Base-by-base conservation (phyloP, 495 filamentous ascomycete species). In the Sordaria brevicollis region DNA sequence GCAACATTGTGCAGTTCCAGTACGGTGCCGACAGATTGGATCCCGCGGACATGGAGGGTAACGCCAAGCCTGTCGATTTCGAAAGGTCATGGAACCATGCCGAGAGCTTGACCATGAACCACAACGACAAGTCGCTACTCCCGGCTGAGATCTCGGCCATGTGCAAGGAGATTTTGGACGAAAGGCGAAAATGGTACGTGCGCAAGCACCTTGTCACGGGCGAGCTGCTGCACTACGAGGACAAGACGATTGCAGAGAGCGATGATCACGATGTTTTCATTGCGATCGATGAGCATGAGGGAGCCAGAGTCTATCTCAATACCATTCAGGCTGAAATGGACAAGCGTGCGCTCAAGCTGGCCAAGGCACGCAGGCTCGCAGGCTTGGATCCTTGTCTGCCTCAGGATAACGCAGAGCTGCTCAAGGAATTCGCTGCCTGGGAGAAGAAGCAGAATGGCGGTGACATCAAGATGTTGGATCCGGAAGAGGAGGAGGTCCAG, bases 11-110 rank as follows among this genome's bases (percentile, higher is more conserved):
- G 3, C 96, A 99, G 78, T 98, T 98, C 80, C 92, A 96, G 78
- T 99, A 94, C 72, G 95, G 95, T 76, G 95, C 95, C 43, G 95
- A 99, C 76, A 91, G 92, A 70, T 83, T 99, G 65, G 95, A 99
- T 81, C 95, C 95, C 15, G 90, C 96, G 49, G 93, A 97, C 77
- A 98, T 99, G 95, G 95, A 99, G 79, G 95, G 93, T 65, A 90
- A 90, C 68, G 95, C 93, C 35, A 91, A 91, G 74, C 95, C 95
- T 17, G 95, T 99, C 49, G 86, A 97, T 75, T 97, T 98, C 75
- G 91, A 94, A 38, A 87, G 96, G 49, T 96, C 95, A 0, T 98
- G 92, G 84, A 91, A 87, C 36, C 94, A 98, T 77, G 89, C 90
- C 10, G 88, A 96, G 75, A 87, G 84, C 54, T 84, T 90, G 9